Conservation (phyloP, 352 stramenopile species). For the Chrysophaeum taylorii region DNA sequence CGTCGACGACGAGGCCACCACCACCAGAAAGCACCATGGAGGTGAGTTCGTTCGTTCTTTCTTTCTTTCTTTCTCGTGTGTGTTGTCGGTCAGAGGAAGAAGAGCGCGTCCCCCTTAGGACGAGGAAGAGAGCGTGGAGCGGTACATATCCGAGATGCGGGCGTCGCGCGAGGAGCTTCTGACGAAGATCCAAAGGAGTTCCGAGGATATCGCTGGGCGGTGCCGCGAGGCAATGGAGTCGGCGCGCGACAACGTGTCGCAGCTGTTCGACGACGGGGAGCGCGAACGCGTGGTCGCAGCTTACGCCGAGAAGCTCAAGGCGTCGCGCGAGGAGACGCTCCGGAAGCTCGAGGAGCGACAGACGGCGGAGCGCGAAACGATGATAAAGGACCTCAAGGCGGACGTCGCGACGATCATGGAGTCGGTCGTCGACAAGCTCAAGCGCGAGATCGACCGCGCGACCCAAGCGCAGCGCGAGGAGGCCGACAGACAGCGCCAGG, state of each 20-base stretch:
- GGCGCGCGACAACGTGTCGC: not conserved
- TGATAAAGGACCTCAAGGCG: not conserved
- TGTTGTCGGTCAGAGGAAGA: too few species aligned
- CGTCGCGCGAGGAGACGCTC: conserved; percentile 1
- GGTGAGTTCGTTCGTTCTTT: too few species aligned
- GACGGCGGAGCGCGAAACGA: not conserved
- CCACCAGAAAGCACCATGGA: too few species aligned
- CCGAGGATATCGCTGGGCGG: conserved; percentile 4
- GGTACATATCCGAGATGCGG: too few species aligned
- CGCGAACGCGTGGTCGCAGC: conserved; percentile 6
- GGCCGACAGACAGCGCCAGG: not conserved
- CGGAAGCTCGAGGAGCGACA: not conserved
- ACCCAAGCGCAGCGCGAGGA: not conserved
- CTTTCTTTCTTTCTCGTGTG: too few species aligned
- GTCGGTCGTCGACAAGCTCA: not conserved
- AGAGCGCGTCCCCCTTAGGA: too few species aligned
- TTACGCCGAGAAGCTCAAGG: conserved; percentile 1
- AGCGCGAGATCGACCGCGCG: not conserved
- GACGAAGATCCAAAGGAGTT: not conserved
- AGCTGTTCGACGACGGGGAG: conserved; percentile 12
- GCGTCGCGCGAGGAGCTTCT: too few species aligned
- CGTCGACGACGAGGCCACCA: too few species aligned
- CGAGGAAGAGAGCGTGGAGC: too few species aligned
- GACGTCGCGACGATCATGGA: not conserved
- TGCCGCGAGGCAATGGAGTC: conserved; percentile 8